Evolutionary conservation across 169 alveolate species (phyloP).

Genomic region (Cryptosporidium bovis): DNA sequence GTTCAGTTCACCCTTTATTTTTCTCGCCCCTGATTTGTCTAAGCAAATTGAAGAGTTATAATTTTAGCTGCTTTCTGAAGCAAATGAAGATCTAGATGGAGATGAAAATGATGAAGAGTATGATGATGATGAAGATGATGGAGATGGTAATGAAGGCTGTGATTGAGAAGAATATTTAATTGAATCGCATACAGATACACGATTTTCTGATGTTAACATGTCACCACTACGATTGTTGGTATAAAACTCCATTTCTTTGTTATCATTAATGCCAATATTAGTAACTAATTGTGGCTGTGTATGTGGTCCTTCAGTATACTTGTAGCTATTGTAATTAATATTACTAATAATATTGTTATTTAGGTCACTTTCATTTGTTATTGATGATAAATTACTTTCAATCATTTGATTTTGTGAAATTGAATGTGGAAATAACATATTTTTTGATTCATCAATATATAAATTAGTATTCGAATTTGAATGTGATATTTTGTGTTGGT

Average conservation of each 20-base stretch:
- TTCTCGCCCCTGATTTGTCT: neutral
- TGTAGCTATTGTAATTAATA: no score
- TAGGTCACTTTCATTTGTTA: neutral
- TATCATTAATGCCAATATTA: no score
- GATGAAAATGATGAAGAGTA: conserved; percentile 9
- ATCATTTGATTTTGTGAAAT: no score
- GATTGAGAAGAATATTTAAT: neutral
- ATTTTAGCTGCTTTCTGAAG: neutral
- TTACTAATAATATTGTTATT: neutral
- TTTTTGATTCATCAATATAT: neutral
- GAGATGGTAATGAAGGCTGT: neutral
- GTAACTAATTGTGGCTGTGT: no score
- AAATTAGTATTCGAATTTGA: neutral
- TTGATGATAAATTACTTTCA: neutral
- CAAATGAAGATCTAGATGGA: neutral
- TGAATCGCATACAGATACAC: neutral
- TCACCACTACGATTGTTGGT: no score
- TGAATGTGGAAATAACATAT: neutral
- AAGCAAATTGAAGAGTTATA: neutral
- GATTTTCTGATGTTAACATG: no score
- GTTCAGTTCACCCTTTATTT: neutral
- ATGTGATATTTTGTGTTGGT: neutral
- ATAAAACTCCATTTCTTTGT: no score
- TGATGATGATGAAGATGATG: neutral
- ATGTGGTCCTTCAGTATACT: no score